phyloP scores from a whole-genome alignment of 2,329 filamentous ascomycete species.

The Fusarium cicatricum region DNA sequence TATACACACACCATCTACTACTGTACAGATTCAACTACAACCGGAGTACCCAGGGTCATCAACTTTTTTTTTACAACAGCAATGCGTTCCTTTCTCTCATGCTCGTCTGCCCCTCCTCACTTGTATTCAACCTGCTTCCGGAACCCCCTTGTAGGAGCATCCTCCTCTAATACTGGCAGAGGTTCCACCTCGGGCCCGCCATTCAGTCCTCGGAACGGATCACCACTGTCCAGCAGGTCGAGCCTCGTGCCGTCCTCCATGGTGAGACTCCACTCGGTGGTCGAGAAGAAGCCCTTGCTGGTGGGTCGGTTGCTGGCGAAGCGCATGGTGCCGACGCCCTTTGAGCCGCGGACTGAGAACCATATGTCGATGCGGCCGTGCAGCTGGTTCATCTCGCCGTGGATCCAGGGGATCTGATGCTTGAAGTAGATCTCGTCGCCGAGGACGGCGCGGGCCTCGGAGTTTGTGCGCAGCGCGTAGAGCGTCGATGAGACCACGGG shows the following conservation, averaged over 20 bases:
- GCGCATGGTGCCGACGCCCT: conserved; percentile 74
- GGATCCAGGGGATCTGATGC: conserved; percentile 82
- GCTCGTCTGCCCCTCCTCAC: conserved; percentile 15
- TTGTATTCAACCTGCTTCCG: conserved; percentile 55
- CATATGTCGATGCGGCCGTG: conserved; percentile 88
- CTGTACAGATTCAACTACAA: conserved; percentile 44
- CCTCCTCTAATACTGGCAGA: conserved; percentile 45
- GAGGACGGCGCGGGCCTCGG: conserved; percentile 76
- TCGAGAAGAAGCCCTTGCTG: conserved; percentile 76
- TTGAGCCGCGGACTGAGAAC: conserved; percentile 86
- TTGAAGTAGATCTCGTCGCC: conserved; percentile 89
- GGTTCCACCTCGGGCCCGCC: conserved; percentile 53
- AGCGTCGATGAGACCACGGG: conserved; percentile 87
- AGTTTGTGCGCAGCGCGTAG: conserved; percentile 87
- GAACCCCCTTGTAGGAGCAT: conserved; percentile 57
- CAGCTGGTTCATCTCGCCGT: conserved; percentile 90
- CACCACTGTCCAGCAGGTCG: conserved; percentile 75
- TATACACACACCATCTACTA: conserved; percentile 48
- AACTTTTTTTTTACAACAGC: conserved; percentile 22
- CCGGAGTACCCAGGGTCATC: conserved; percentile 38
- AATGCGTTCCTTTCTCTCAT: conserved; percentile 1
- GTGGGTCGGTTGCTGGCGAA: conserved; percentile 78
- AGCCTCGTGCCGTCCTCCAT: conserved; percentile 67
- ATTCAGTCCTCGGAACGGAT: conserved; percentile 70
- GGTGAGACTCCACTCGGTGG: conserved; percentile 87